These are phyloP conservation scores for Phyllostachys edulis DNA, from an alignment of 176 grass and related monocot genomes.

Conservation along the genomic window DNA sequence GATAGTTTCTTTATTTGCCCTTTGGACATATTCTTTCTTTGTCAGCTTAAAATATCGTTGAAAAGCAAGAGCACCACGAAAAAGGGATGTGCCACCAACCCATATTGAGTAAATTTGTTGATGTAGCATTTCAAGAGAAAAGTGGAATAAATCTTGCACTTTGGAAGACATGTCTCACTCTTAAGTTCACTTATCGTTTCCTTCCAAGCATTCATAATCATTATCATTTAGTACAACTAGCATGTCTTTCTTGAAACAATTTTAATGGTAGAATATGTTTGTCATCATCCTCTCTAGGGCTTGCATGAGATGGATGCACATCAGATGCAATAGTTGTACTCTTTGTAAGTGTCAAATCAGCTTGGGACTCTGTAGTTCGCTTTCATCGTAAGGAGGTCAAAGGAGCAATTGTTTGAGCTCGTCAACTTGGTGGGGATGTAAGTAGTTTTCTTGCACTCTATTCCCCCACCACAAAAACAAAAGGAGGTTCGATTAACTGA, in stretches of 20 bases:
- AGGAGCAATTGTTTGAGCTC: constrained; percentile 74
- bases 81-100: not conserved
- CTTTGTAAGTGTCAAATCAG: constrained; percentile 72
- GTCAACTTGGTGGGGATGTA: constrained; percentile 95
- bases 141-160: not conserved
- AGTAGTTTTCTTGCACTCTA: constrained; percentile 4
- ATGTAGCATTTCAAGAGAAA: not conserved
- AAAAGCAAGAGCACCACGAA: not conserved
- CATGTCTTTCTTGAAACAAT: not conserved
- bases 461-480: not conserved
- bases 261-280: not conserved
- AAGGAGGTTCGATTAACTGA: not conserved
- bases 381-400: constrained; percentile 82
- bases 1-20: not conserved
- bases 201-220: not conserved
- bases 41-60: not conserved
- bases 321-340: constrained; percentile 70
- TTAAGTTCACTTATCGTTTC: constrained; percentile 5
- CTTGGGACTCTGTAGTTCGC: constrained; percentile 57
- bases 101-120: not conserved
- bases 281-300: constrained; percentile 46
- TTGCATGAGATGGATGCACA: constrained; percentile 89
- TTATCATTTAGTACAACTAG: not conserved
- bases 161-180: constrained; percentile 5
- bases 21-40: not conserved